These are phyloP conservation scores for Nannizzia gypsea DNA, from an alignment of 2,329 filamentous ascomycete genomes.

Conservation along the genomic window DNA sequence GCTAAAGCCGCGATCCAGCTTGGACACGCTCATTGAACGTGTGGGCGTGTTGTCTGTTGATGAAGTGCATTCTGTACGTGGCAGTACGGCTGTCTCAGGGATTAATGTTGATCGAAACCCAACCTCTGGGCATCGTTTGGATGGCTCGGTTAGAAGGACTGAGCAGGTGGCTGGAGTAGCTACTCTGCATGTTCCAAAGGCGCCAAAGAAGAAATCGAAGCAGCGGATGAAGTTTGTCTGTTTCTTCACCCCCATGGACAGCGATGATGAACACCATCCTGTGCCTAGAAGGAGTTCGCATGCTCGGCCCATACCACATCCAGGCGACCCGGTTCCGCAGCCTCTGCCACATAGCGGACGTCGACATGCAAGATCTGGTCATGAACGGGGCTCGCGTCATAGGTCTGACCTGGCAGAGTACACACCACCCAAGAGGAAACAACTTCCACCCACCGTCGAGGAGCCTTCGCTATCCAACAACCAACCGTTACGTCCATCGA, in stretches of 20 bases:
- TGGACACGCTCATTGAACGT: constrained; percentile 75
- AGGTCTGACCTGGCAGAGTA: neutral
- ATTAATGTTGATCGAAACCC: neutral
- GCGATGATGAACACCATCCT: constrained; percentile 18
- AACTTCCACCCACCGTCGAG: neutral
- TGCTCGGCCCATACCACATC: neutral
- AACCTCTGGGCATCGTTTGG: neutral
- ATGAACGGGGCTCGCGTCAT: neutral
- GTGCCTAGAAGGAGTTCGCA: neutral
- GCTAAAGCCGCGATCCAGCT: constrained; percentile 56
- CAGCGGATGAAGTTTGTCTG: constrained; percentile 21
- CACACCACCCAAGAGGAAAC: neutral
- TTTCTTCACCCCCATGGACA: constrained; percentile 25
- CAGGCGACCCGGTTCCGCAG: neutral
- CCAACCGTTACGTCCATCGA: constrained; percentile 14
- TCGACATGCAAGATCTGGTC: neutral
- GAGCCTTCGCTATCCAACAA: constrained; percentile 1
- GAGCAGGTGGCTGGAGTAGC: neutral
- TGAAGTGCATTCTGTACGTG: constrained; percentile 9
- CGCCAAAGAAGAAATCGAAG: constrained; percentile 15
- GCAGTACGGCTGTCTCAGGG: neutral
- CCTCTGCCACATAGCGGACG: neutral
- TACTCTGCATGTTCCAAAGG: neutral
- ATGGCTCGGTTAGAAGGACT: neutral
- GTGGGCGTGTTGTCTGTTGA: constrained; percentile 62